phyloP scores from a whole-genome alignment of 1,284 basidiomycete genomes.

The Chondrostereum purpureum region DNA sequence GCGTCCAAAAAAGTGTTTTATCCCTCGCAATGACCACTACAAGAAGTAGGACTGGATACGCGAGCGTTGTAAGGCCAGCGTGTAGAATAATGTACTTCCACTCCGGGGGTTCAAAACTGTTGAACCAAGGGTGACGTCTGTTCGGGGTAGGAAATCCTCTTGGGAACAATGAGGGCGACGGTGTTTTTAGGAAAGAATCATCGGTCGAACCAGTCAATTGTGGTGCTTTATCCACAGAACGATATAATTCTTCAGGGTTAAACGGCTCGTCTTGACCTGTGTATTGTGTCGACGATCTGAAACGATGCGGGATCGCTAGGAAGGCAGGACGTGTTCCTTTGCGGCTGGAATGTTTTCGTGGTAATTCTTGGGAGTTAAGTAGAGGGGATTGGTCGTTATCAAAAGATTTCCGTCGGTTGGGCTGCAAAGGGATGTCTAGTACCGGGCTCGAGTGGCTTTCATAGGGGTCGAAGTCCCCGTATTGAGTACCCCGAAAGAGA shows the following conservation, averaged over 20 bases:
- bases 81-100: conserved; percentile 9
- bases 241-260: neutral
- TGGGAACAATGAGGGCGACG: neutral
- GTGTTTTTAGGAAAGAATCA: conserved; percentile 1
- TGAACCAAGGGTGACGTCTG: neutral
- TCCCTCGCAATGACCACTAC: conserved; percentile 17
- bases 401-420: neutral
- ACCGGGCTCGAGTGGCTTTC: neutral
- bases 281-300: neutral
- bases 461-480: conserved; percentile 5
- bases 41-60: conserved; percentile 8
- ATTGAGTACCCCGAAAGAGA: neutral
- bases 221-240: neutral
- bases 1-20: conserved; percentile 29
- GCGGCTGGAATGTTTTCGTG: neutral
- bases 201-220: neutral
- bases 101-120: conserved; percentile 6
- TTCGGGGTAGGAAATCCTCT: neutral
- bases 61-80: conserved; percentile 3
- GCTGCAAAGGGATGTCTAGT: conserved; percentile 2
- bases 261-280: neutral
- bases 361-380: conserved; percentile 1
- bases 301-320: neutral
- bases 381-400: no score
- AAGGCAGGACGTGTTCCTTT: conserved; percentile 3